A percentile compares a stretch with the other conserved stretches of the same genome.
Evolutionary conservation across 768 basidiomycete species (phyloP).

Genomic region (Boletellus sp.): DNA sequence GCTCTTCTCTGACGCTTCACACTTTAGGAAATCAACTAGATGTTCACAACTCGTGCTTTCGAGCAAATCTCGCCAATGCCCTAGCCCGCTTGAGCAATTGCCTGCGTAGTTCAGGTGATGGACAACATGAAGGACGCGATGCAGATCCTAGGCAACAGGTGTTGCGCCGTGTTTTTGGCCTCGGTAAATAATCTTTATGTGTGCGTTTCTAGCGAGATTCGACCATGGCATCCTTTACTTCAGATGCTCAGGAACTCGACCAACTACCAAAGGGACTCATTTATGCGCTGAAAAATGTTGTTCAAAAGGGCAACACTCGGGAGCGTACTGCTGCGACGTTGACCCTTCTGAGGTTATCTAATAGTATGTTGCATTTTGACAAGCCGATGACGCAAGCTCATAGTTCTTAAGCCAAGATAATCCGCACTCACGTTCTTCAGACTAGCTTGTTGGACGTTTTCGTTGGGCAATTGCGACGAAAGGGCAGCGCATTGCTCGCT

Average conservation of each 20-base stretch:
- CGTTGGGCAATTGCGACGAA: constrained; percentile 12
- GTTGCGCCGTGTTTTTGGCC: constrained; percentile 16
- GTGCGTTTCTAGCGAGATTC: background rate
- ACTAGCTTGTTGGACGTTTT: constrained; percentile 7
- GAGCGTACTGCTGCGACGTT: constrained; percentile 24
- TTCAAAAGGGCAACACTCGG: background rate
- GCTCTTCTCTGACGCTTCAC: background rate
- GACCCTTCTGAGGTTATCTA: constrained; percentile 19
- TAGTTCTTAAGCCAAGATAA: background rate
- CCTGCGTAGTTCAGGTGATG: background rate
- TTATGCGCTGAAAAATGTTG: constrained; percentile 2
- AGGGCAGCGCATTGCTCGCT: no score
- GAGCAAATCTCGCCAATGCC: constrained; percentile 15
- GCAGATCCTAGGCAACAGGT: background rate
- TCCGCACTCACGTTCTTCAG: constrained; percentile 9
- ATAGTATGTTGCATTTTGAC: constrained; percentile 8
- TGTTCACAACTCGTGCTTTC: constrained; percentile 3
- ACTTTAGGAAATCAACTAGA: constrained; percentile 7
- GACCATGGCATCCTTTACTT: background rate
- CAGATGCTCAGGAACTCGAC: constrained; percentile 6
- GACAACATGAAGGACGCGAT: background rate
- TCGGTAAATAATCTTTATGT: constrained; percentile 4
- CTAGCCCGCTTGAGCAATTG: constrained; percentile 4
- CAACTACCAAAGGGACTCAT: constrained; percentile 8
- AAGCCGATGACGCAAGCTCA: background rate